Percentiles rank a stretch among this genome's conserved stretches.
Conservation (phyloP, 495 filamentous ascomycete genomes). For the Ramalina intermedia region DNA sequence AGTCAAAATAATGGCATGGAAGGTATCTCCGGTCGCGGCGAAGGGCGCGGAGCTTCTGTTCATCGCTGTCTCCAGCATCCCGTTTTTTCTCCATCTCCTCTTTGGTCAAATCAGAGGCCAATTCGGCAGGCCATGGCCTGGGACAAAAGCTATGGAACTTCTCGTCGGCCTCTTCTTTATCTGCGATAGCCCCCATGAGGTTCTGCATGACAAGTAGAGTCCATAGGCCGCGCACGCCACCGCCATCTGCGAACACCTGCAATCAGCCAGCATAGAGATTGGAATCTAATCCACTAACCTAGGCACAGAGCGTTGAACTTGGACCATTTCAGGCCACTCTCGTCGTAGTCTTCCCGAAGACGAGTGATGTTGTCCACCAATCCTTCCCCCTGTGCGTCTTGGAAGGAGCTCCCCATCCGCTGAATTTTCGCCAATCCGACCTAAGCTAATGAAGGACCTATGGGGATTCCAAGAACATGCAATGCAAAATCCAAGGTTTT, state of each 20-base stretch:
- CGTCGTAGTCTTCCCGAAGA: too few relatives aligned
- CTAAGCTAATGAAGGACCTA: not conserved
- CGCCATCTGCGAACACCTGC: constrained; percentile 4
- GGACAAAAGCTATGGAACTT: constrained; percentile 9
- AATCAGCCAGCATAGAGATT: not conserved
- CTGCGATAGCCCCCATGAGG: constrained; percentile 10
- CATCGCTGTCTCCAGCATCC: too few relatives aligned
- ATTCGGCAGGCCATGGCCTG: constrained; percentile 2
- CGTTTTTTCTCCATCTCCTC: not conserved
- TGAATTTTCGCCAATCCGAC: too few relatives aligned
- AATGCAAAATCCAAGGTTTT: not conserved
- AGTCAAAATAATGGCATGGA: constrained; percentile 14
- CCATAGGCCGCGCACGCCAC: constrained; percentile 13
- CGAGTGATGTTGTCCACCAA: not conserved
- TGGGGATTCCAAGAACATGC: not conserved
- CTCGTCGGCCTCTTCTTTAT: not conserved
- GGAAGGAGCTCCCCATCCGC: not conserved
- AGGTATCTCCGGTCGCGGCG: constrained; percentile 7
- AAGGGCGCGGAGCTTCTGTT: not conserved
- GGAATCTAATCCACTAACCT: not conserved
- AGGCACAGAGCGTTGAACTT: not conserved
- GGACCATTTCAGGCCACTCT: not conserved
- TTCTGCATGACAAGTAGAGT: constrained; percentile 6
- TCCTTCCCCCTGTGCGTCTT: not conserved
- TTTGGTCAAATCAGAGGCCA: constrained; percentile 3